A percentile compares a stretch with the other conserved stretches of the same genome.
Conservation (phyloP, 2,329 filamentous ascomycete genomes). For the Remersonia thermophila region DNA sequence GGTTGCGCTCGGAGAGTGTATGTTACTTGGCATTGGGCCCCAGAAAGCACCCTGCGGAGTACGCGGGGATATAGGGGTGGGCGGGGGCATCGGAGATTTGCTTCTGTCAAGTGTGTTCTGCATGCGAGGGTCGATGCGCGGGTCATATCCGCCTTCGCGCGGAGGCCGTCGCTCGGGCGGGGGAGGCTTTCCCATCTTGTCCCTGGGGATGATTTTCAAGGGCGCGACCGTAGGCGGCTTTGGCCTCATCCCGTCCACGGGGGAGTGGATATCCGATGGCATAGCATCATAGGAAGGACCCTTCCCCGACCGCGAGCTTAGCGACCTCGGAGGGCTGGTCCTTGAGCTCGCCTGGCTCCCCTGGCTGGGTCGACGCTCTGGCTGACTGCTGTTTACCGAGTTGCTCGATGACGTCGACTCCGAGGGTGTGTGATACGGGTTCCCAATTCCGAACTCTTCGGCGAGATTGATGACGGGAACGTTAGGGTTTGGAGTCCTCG, state of each 20-base stretch:
- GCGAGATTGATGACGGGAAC: slow-evolving; percentile 40
- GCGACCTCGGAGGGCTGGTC: slow-evolving; percentile 41
- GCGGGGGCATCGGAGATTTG: slow-evolving; percentile 17
- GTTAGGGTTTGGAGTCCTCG: slow-evolving; percentile 21
- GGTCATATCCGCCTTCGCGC: slow-evolving; percentile 21
- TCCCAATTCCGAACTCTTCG: slow-evolving; percentile 47
- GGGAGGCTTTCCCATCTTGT: slow-evolving; percentile 20
- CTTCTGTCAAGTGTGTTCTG: slow-evolving; percentile 5
- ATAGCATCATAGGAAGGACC: slow-evolving; percentile 26
- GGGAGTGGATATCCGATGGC: slow-evolving; percentile 42
- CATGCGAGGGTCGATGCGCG: slow-evolving; percentile 23
- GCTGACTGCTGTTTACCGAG: slow-evolving; percentile 37
- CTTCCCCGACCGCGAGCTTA: slow-evolving; percentile 21
- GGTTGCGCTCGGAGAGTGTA: slow-evolving; percentile 7
- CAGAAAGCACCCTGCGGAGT: no score
- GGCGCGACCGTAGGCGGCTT: slow-evolving; percentile 13
- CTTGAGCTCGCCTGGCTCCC: slow-evolving; percentile 46
- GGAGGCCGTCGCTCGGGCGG: slow-evolving; percentile 14
- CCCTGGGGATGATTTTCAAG: slow-evolving; percentile 12
- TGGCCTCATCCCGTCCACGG: slow-evolving; percentile 31
- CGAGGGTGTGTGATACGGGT: slow-evolving; percentile 52
- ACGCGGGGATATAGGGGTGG: no score
- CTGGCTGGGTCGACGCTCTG: slow-evolving; percentile 36
- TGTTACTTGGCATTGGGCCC: not conserved
- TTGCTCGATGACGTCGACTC: slow-evolving; percentile 54